A percentile compares a stretch with the other conserved stretches of the same genome.
Conservation (phyloP, 129 eudicot genomes). For the Pittosporum tobira region DNA sequence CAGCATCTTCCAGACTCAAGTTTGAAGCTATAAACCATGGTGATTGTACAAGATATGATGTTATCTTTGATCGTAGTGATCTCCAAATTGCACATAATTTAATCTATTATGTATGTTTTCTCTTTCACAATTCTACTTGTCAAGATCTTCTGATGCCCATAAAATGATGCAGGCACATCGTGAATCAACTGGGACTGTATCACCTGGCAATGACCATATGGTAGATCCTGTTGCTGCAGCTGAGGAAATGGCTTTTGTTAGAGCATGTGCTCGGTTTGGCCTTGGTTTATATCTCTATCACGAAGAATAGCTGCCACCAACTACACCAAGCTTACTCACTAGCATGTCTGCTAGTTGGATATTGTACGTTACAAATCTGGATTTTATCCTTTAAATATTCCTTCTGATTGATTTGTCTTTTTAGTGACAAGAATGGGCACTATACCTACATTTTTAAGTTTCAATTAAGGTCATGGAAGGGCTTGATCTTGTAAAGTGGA, state of each 20-base stretch:
- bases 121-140: not conserved
- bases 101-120: too few species aligned
- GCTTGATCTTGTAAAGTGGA: not conserved
- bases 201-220: conserved; percentile 18
- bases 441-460: not conserved
- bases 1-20: too few species aligned
- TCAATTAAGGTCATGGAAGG: too few species aligned
- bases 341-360: not conserved
- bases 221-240: conserved; percentile 92
- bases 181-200: conserved; percentile 85
- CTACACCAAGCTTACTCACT: not conserved
- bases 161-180: conserved; percentile 62
- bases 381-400: not conserved
- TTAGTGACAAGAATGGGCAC: too few species aligned
- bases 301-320: conserved; percentile 41
- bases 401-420: not conserved
- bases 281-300: conserved; percentile 92
- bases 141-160: not conserved
- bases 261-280: conserved; percentile 96
- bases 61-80: too few species aligned
- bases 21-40: too few species aligned
- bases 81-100: too few species aligned
- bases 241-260: conserved; percentile 83
- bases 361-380: not conserved
- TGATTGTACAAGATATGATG: too few species aligned